These are phyloP conservation scores for Strobilomyces echinocephalus DNA, from an alignment of 768 basidiomycete species.

Conservation along the genomic window DNA sequence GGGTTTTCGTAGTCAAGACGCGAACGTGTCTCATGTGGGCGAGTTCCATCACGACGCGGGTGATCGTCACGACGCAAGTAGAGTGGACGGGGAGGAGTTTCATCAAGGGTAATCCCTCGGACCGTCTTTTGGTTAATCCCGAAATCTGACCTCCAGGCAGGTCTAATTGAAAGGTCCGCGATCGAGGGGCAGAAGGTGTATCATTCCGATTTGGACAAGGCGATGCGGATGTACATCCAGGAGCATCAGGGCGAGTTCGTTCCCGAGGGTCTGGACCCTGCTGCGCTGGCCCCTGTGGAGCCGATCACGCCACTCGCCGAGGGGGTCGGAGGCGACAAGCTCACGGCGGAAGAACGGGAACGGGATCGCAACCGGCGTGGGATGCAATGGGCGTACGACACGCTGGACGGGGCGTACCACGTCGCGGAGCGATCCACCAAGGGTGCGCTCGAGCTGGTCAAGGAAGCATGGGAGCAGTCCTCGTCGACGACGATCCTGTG, in stretches of 20 bases:
- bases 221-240: constrained; percentile 85
- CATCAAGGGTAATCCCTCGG: constrained; percentile 66
- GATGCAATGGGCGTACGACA: constrained; percentile 87
- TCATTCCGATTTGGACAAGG: constrained; percentile 74
- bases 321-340: constrained; percentile 2
- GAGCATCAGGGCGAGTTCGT: constrained; percentile 88
- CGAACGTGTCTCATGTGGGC: constrained; percentile 95
- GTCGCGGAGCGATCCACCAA: constrained; percentile 67
- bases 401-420: constrained; percentile 68
- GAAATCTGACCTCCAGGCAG: constrained; percentile 36
- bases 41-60: constrained; percentile 64
- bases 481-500: constrained; percentile 67
- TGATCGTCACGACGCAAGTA: constrained; percentile 85
- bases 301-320: constrained; percentile 29
- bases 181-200: constrained; percentile 91
- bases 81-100: constrained; percentile 98
- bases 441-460: constrained; percentile 72
- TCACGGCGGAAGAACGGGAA: constrained; percentile 40
- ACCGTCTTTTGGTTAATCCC: background rate
- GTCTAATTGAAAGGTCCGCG: constrained; percentile 87
- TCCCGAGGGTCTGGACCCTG: constrained; percentile 69
- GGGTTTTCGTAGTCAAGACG: constrained; percentile 91
- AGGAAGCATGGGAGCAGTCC: constrained; percentile 76
- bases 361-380: constrained; percentile 65
- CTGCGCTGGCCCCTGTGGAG: constrained; percentile 45